A percentile compares a stretch with the other conserved stretches of the same genome.
These are phyloP conservation scores for Psilocybe subaeruginosa DNA, from an alignment of 768 basidiomycete genomes.

Conservation along the genomic window DNA sequence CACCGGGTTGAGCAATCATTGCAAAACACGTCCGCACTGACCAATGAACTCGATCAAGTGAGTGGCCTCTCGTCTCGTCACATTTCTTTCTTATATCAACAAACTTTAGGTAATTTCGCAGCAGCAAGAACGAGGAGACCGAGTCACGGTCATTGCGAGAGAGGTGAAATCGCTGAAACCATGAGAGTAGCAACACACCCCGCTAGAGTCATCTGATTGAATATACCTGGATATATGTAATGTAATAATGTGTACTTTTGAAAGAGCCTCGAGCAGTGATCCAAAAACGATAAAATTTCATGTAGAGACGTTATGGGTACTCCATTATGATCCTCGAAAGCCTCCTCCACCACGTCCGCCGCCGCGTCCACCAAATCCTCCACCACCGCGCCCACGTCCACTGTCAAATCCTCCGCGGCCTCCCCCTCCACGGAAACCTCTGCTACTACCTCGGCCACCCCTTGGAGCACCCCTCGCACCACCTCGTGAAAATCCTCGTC, in stretches of 20 bases:
- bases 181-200: slow-evolving; percentile 28
- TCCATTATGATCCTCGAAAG: slow-evolving; percentile 51
- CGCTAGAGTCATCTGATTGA: not conserved
- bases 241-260: slow-evolving; percentile 5
- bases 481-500: slow-evolving; percentile 49
- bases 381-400: slow-evolving; percentile 41
- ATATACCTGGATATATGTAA: not conserved
- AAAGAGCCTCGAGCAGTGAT: not conserved
- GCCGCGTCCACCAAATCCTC: slow-evolving; percentile 33
- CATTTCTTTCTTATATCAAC: not conserved
- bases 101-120: slow-evolving; percentile 16
- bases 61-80: slow-evolving; percentile 17
- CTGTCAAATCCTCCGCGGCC: slow-evolving; percentile 39
- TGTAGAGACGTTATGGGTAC: not conserved
- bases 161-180: slow-evolving; percentile 56
- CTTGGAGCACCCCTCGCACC: slow-evolving; percentile 40
- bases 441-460: slow-evolving; percentile 41
- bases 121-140: slow-evolving; percentile 54
- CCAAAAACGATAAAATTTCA: slow-evolving; percentile 1
- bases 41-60: slow-evolving; percentile 58
- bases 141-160: slow-evolving; percentile 44
- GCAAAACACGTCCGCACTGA: slow-evolving; percentile 41
- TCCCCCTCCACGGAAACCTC: not conserved
- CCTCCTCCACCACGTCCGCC: slow-evolving; percentile 38
- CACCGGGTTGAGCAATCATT: slow-evolving; percentile 30